Percentiles rank a stretch among this genome's conserved stretches.
Evolutionary conservation across 139 green algal species (phyloP).

Genomic region (Nannochloris sp.): DNA sequence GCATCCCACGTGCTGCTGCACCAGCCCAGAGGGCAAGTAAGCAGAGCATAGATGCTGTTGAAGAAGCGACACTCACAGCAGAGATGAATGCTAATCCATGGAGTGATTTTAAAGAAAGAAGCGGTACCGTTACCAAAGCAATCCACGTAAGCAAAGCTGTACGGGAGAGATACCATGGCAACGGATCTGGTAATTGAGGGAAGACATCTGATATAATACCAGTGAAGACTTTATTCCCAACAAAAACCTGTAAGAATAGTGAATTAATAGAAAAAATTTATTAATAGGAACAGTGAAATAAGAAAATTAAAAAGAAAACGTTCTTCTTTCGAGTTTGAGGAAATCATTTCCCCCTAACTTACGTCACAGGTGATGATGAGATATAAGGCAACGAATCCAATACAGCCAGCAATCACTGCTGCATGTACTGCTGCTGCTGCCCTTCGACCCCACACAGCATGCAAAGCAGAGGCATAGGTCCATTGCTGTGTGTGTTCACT

Average conservation of each 20-base stretch:
- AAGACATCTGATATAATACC: slow-evolving; percentile 16
- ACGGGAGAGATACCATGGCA: slow-evolving; percentile 13
- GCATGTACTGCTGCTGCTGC: slow-evolving; percentile 16
- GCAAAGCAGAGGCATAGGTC: slow-evolving; percentile 10
- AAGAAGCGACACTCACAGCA: neutral
- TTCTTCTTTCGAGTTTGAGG: neutral
- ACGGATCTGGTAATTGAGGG: slow-evolving; percentile 5
- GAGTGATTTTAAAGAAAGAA: neutral
- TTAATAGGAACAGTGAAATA: neutral
- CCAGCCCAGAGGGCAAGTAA: neutral
- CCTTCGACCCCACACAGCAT: slow-evolving; percentile 7
- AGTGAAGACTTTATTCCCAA: neutral
- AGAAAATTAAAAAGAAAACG: neutral
- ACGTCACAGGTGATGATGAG: slow-evolving; percentile 13
- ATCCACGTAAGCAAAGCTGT: slow-evolving; percentile 17
- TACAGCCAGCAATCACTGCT: neutral
- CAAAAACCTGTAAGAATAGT: neutral
- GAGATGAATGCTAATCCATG: neutral
- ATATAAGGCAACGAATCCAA: slow-evolving; percentile 15
- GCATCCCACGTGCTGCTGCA: neutral
- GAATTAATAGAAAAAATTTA: neutral
- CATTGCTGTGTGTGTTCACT: slow-evolving; percentile 5
- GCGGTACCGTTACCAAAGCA: neutral
- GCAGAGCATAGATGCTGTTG: neutral
- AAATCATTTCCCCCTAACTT: neutral